Evolutionary conservation across 1,284 basidiomycete species (phyloP).

Genomic region (Ceratobasidium theobromae): DNA sequence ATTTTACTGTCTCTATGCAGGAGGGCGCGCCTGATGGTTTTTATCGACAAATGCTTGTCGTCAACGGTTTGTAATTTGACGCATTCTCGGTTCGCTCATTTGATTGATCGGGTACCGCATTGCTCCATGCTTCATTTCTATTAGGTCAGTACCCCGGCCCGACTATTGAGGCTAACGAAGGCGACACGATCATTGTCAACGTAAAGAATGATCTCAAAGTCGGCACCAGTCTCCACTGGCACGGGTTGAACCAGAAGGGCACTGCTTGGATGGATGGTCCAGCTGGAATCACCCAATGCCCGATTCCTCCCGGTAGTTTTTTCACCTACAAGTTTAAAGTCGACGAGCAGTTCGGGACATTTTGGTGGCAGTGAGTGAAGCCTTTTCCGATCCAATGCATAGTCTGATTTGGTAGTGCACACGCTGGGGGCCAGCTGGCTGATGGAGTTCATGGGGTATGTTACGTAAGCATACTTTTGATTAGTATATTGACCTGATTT

Average conservation of each 20-base stretch:
- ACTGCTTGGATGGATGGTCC: conserved; percentile 53
- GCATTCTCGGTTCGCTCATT: too few relatives aligned
- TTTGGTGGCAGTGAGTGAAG: conserved; percentile 45
- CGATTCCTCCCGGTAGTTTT: conserved; percentile 50
- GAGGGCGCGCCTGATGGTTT: conserved; percentile 47
- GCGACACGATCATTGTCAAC: conserved; percentile 49
- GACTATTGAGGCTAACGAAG: conserved; percentile 51
- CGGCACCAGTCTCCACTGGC: conserved; percentile 49
- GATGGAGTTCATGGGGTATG: conserved; percentile 38
- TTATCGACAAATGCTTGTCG: conserved; percentile 48
- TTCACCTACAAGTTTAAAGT: conserved; percentile 52
- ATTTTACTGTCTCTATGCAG: conserved; percentile 44
- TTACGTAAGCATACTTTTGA: conserved; percentile 35
- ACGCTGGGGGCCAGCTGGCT: conserved; percentile 22
- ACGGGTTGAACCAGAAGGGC: conserved; percentile 48
- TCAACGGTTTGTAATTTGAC: conserved; percentile 47
- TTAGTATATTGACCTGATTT: background rate
- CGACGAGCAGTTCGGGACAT: conserved; percentile 42
- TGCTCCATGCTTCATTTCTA: background rate
- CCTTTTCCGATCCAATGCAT: background rate
- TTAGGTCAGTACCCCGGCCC: conserved; percentile 51
- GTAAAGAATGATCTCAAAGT: conserved; percentile 47
- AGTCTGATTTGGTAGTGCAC: background rate
- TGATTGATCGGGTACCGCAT: background rate
- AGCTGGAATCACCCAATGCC: conserved; percentile 53